These are phyloP conservation scores for Hemileccinum impolitum DNA, from an alignment of 768 basidiomycete genomes.

Conservation along the genomic window DNA sequence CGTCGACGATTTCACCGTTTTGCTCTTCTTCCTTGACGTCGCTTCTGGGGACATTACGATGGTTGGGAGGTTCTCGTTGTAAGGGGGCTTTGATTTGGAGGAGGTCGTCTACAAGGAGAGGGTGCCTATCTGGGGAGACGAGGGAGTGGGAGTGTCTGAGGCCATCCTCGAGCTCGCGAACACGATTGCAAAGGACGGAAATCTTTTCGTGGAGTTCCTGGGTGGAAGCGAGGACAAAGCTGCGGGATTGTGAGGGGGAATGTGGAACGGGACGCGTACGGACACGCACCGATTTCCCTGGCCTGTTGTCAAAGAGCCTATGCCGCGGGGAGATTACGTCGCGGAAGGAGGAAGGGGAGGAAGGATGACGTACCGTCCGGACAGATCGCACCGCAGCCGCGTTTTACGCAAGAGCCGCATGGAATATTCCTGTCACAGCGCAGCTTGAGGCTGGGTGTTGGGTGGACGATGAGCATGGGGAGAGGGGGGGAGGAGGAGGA, in stretches of 20 bases:
- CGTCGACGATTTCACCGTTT: slow-evolving; percentile 69
- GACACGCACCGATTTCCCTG: slow-evolving; percentile 68
- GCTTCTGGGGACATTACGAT: slow-evolving; percentile 36
- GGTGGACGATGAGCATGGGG: neutral
- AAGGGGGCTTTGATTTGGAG: slow-evolving; percentile 73
- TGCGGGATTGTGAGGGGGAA: slow-evolving; percentile 22
- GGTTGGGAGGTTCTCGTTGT: slow-evolving; percentile 56
- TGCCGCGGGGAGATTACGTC: slow-evolving; percentile 14
- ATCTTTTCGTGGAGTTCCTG: slow-evolving; percentile 85
- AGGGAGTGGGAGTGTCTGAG: slow-evolving; percentile 58
- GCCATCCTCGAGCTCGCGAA: slow-evolving; percentile 74
- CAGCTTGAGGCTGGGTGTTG: slow-evolving; percentile 28
- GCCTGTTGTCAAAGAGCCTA: slow-evolving; percentile 78
- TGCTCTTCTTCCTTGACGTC: slow-evolving; percentile 59
- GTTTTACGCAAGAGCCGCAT: slow-evolving; percentile 77
- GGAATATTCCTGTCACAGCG: slow-evolving; percentile 72
- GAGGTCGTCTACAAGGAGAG: slow-evolving; percentile 68
- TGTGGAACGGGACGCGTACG: neutral
- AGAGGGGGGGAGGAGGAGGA: neutral
- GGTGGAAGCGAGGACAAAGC: slow-evolving; percentile 77
- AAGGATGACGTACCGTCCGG: slow-evolving; percentile 58
- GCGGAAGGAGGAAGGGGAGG: slow-evolving; percentile 11
- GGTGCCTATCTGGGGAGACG: slow-evolving; percentile 58
- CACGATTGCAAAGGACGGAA: slow-evolving; percentile 64
- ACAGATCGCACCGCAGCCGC: slow-evolving; percentile 78